phyloP scores from a whole-genome alignment of 139 green algal genomes.

The Astrephomene gubernaculifera region DNA sequence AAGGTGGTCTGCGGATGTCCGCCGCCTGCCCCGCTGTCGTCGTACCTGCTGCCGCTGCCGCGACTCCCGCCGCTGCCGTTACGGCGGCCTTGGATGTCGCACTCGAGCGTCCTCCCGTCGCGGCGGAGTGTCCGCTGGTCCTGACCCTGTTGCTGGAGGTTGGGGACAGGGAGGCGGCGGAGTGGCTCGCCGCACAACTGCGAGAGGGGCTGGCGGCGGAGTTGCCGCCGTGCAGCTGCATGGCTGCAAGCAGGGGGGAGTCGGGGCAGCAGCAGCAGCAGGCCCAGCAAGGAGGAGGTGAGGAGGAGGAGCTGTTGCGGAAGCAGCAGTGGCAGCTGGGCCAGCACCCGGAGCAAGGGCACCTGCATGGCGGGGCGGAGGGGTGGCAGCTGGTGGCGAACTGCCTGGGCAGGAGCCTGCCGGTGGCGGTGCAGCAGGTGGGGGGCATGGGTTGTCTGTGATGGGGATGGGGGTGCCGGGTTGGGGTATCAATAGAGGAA shows the following conservation, averaged over 20 bases:
- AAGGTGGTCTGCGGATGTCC: not conserved
- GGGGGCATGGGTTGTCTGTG: too few species aligned
- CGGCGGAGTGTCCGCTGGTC: not conserved
- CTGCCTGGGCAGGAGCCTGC: slow-evolving; percentile 18
- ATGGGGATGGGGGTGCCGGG: too few species aligned
- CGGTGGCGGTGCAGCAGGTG: not conserved
- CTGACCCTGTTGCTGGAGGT: not conserved
- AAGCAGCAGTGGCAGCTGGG: not conserved
- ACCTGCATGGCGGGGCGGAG: not conserved
- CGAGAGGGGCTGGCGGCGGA: not conserved
- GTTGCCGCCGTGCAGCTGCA: too few species aligned
- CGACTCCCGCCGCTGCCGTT: not conserved
- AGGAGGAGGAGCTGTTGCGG: too few species aligned
- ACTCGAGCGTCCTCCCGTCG: too few species aligned
- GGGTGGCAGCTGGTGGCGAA: slow-evolving; percentile 16
- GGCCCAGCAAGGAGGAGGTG: not conserved
- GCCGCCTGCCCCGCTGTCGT: not conserved
- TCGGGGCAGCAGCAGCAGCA: too few species aligned
- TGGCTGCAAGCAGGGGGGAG: too few species aligned
- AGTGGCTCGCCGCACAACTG: not conserved
- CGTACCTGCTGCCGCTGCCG: not conserved
- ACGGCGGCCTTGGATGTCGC: too few species aligned
- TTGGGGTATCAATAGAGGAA: too few species aligned
- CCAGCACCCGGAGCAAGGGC: not conserved
- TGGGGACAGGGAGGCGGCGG: not conserved